phyloP scores from a whole-genome alignment of 805 yeast species.

The Blastobotrys mokoenaii region DNA sequence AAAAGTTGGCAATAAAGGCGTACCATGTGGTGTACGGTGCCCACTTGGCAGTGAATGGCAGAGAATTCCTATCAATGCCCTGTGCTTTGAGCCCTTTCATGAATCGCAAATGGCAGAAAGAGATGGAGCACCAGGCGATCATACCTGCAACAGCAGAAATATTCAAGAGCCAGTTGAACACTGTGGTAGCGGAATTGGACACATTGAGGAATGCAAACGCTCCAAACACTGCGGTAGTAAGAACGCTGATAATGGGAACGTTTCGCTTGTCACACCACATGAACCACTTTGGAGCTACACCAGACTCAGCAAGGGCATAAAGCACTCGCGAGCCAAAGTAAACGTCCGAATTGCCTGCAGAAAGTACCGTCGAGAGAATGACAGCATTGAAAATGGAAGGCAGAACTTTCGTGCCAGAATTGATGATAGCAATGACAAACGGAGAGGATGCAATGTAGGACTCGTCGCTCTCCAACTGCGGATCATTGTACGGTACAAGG shows the following conservation, averaged over 20 bases:
- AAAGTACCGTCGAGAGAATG: conserved; percentile 64
- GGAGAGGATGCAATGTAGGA: conserved; percentile 58
- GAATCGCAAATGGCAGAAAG: conserved; percentile 60
- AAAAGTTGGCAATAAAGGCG: conserved; percentile 42
- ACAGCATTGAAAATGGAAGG: conserved; percentile 77
- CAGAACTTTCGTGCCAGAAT: conserved; percentile 51
- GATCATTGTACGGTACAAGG: conserved; percentile 63
- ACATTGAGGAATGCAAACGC: conserved; percentile 64
- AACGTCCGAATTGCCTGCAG: conserved; percentile 77
- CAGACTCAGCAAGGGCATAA: conserved; percentile 61
- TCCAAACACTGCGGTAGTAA: conserved; percentile 45
- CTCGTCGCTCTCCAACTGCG: conserved; percentile 43
- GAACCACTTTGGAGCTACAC: conserved; percentile 66
- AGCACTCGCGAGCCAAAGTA: conserved; percentile 64
- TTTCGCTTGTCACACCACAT: conserved; percentile 55
- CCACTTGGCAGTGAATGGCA: conserved; percentile 66
- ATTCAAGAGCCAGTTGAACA: conserved; percentile 48
- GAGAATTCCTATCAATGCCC: conserved; percentile 55
- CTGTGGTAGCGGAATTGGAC: conserved; percentile 25
- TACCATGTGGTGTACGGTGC: conserved; percentile 66
- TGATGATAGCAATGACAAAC: conserved; percentile 70
- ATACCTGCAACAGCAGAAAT: conserved; percentile 71
- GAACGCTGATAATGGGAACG: conserved; percentile 56
- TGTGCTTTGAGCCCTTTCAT: conserved; percentile 55
- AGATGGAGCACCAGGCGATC: conserved; percentile 65